Evolutionary conservation across 768 basidiomycete genomes (phyloP).

Genomic region (Daedaleopsis nitida): DNA sequence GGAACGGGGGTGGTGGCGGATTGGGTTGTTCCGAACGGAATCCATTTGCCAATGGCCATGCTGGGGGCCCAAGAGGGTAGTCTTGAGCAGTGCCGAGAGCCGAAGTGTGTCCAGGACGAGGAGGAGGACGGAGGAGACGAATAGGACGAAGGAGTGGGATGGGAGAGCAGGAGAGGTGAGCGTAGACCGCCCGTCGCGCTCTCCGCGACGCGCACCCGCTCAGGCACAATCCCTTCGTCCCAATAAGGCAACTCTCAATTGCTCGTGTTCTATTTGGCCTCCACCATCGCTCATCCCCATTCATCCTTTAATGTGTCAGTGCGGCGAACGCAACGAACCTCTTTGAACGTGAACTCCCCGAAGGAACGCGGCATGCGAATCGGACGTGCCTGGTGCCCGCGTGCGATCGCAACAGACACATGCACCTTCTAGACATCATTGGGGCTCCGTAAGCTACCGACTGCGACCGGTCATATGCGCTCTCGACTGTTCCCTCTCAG

Average conservation of each 20-base stretch:
- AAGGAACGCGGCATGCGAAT: too few species aligned
- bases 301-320: not conserved
- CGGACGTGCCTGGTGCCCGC: too few species aligned
- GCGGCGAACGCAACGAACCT: not conserved
- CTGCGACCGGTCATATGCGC: too few species aligned
- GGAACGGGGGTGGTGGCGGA: constrained; percentile 17
- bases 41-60: constrained; percentile 33
- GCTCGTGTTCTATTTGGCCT: not conserved
- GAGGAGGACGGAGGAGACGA: too few species aligned
- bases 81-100: constrained; percentile 1
- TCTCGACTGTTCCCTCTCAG: too few species aligned
- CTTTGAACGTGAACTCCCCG: too few species aligned
- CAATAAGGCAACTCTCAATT: not conserved
- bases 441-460: too few species aligned
- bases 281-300: not conserved
- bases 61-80: constrained; percentile 8
- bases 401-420: too few species aligned
- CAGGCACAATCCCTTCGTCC: not conserved
- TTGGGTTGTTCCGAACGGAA: constrained; percentile 27
- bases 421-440: too few species aligned
- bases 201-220: constrained; percentile 1
- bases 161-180: not conserved
- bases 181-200: not conserved
- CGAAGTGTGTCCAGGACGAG: constrained; percentile 6
- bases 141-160: not conserved